These are phyloP conservation scores for Fusarium albosuccineum DNA, from an alignment of 2,329 filamentous ascomycete species.

Conservation along the genomic window DNA sequence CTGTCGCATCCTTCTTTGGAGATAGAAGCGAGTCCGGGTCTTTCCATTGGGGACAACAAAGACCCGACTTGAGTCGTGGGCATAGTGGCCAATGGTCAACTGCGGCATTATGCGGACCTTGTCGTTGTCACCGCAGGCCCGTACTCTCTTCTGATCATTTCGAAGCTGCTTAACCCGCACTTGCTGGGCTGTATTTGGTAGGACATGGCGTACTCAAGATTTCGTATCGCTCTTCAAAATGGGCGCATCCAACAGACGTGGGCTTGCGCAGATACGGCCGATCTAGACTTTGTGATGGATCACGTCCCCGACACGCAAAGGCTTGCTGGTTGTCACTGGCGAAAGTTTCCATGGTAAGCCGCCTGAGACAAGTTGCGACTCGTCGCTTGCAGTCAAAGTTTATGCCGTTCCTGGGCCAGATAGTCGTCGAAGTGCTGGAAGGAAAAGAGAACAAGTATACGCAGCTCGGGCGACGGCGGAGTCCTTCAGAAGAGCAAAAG, in stretches of 20 bases:
- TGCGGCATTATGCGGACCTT: background rate
- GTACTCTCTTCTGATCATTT: background rate
- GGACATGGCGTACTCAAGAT: constrained; percentile 7
- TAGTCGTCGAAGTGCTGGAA: constrained; percentile 9
- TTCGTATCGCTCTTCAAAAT: constrained; percentile 1
- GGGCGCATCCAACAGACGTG: background rate
- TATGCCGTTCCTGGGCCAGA: constrained; percentile 3
- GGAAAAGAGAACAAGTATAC: constrained; percentile 12
- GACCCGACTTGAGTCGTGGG: background rate
- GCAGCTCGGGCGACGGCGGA: background rate
- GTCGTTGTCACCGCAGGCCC: constrained; percentile 9
- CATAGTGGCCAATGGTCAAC: background rate
- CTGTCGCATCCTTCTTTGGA: background rate
- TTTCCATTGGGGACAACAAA: constrained; percentile 7
- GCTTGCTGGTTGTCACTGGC: constrained; percentile 5
- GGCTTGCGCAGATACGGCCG: constrained; percentile 8
- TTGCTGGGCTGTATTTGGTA: background rate
- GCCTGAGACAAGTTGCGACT: background rate
- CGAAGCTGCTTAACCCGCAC: background rate
- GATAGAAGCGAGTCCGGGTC: background rate
- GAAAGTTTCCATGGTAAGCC: constrained; percentile 16
- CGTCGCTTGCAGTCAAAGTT: background rate
- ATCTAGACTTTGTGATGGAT: constrained; percentile 10
- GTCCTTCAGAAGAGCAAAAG: background rate
- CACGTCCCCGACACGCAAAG: constrained; percentile 2